Base-by-base conservation (phyloP, 495 filamentous ascomycete genomes). In the Letharia columbiana region DNA sequence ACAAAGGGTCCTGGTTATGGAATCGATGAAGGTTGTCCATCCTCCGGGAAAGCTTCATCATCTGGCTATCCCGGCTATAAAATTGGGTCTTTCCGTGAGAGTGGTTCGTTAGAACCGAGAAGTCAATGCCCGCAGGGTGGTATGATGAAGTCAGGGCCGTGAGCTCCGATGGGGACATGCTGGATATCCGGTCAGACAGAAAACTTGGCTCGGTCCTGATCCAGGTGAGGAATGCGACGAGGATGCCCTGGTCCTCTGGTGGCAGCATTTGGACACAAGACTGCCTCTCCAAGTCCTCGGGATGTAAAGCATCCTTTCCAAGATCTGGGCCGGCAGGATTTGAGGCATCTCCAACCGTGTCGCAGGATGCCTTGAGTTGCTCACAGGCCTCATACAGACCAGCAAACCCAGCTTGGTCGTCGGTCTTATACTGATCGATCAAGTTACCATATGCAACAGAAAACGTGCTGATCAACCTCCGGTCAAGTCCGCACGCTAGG, bases 401-500 rank as follows among this genome's bases (percentile, higher is more conserved):
- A 63, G 88, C 89, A 77, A 98, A 98, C 69, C 82, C 87, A 71
- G 86, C 86, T 79, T 94, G 96, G 75, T 97, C 91, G 73, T 96
- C 92, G 59, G 88, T 86, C 70, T 89, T 89, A 75, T 96, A 91
- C 72, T 85, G 84, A 72, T 98, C 92, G 69, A 94, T 90, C 71
- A 98, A 79, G 68, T 89, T 90, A 23, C 88, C 67, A 35, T 71
- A 69, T 5, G 67, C 71, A 6, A 65, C 60, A 28, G 52, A 35
- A 20, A 70, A 37, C 18, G 54, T 72, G 42, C 63, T 62, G 33
- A 68, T 70, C 9, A 72, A 45, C 57, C 71, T 68, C 44, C 69
- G 41, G 18, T 70, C 47, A 41, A 72, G 37, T 4, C 68, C 66
- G 58, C 66, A 63, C 33, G 37, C 61, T 20, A 68, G 59, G 39